These are phyloP conservation scores for Ramularia endophylla DNA, from an alignment of 2,329 filamentous ascomycete species.

Conservation along the genomic window DNA sequence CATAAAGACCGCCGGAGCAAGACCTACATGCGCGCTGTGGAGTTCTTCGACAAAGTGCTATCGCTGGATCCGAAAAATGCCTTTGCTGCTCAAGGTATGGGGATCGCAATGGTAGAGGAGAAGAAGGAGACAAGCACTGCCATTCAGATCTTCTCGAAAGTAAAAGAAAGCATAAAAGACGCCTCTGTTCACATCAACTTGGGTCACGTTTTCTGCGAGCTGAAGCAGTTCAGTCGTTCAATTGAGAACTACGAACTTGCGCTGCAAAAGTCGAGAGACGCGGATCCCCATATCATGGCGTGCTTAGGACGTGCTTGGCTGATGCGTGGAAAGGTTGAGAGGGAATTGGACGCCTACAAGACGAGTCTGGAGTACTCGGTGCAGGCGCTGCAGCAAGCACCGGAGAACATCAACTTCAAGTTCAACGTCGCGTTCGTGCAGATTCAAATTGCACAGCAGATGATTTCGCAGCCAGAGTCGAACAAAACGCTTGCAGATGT, in stretches of 20 bases:
- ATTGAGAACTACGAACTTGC: slow-evolving; percentile 92
- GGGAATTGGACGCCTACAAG: slow-evolving; percentile 56
- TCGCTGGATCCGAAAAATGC: slow-evolving; percentile 94
- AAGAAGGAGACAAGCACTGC: slow-evolving; percentile 81
- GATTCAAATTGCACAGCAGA: slow-evolving; percentile 80
- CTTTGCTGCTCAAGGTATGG: slow-evolving; percentile 92
- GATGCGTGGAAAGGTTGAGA: slow-evolving; percentile 67
- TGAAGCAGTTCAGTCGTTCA: slow-evolving; percentile 83
- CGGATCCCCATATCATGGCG: slow-evolving; percentile 67
- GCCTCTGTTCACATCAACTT: slow-evolving; percentile 86
- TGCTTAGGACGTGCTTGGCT: slow-evolving; percentile 87
- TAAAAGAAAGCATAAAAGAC: slow-evolving; percentile 81
- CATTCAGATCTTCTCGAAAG: slow-evolving; percentile 80
- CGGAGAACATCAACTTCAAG: slow-evolving; percentile 75
- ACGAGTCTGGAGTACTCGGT: slow-evolving; percentile 58
- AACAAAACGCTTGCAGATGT: slow-evolving; percentile 76
- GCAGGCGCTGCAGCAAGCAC: slow-evolving; percentile 68
- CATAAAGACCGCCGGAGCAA: slow-evolving; percentile 88
- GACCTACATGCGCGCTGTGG: slow-evolving; percentile 84
- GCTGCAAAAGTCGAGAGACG: slow-evolving; percentile 67
- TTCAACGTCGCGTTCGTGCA: slow-evolving; percentile 99
- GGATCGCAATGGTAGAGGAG: slow-evolving; percentile 89
- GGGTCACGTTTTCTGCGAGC: slow-evolving; percentile 84
- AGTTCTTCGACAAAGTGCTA: slow-evolving; percentile 97
- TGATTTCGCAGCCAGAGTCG: slow-evolving; percentile 67